Evolutionary conservation across 192 early-diverging fungal genomes (phyloP), one percentile per base, ranked within the genome.

Genomic region (Chytriomyces sp.): DNA sequence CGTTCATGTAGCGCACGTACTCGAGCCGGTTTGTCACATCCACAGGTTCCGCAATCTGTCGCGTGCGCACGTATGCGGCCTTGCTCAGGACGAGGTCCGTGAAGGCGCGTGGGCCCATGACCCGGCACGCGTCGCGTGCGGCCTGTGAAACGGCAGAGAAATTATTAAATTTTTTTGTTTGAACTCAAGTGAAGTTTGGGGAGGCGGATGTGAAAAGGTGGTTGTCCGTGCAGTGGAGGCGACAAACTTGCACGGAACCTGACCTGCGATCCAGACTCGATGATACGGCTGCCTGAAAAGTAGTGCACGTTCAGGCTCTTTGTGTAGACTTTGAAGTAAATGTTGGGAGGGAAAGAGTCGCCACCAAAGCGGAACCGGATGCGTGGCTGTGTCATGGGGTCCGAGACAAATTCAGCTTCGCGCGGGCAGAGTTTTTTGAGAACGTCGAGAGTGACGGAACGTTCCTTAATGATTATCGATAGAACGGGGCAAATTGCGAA

Each of bases 281-380:
- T 86, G 0, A 84, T 12, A 0, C 77, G 57, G 36, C 75, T 49
- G 17, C 82, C 84, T 33, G 59, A 82, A 72, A 84, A 84, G 59
- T 86, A 86, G 38, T 86, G 84, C 4, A 84, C 82, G 55, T 78
- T 86, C 19, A 8, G 61, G 36, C 80, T 74, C 41, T 77, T 84
- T 12, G 84, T 82, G 55, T 54, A 86, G 26, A 86, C 81, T 52
- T 86, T 86, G 75, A 73, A 86, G 40, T 74, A 40, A 31, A 86
- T 86, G 2, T 60, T 69, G 26, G 84, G 84, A 30, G 84, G 84
- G 54, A 82, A 86, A 17, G 52, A 4, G 4, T 34, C 19, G 2
- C 84, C 84, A 17, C 78, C 82, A 36, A 86, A 85, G 75, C 84
- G 63, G 59, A 86, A 86, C n/a, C 84, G 71, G 26, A 86, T 70